Base-by-base conservation (phyloP, 345 rosid species). In the Abelmoschus esculentus region DNA sequence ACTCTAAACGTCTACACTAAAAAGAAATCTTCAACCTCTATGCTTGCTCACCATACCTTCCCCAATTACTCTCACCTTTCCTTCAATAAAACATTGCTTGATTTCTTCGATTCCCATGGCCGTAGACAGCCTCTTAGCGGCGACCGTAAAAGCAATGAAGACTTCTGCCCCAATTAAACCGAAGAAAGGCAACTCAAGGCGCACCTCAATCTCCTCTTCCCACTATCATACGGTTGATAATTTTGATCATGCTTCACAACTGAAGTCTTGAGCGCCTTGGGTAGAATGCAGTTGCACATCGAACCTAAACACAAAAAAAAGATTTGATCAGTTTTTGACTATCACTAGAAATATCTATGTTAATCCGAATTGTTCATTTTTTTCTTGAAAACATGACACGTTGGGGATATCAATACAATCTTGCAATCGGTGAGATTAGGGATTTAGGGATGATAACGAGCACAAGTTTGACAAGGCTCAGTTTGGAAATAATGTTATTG, bases 221-320 rank as follows among this genome's bases (percentile, higher is more conserved):
- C 99, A 47, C 86, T 85, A 31, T 91, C 95, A 3, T 67, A 72
- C 1, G 73, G 86, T 76, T 88, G 83, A 42, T 72, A 83, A 67
- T 83, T 76, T 1, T 92, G 86, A 34, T 91, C 91, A 13, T 85
- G 89, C 18, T 67, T 64, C 40, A 86, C 90, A 2, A 86, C 83
- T 15, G 93, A 79, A 2, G 83, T 79, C 86, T 86, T 88, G 11
- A 95, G 89, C 52, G 93, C 70, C 75, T 95, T 90, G 0, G 99
- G 93, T 55, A 95, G 96, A 42, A 95, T 73, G 80, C 96, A 95
- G 77, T 87, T 95, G 83, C 99, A 95, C 46, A 86, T 70, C 32
- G 96, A 90, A 82, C 99, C 99, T 95, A 32, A 36, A 36, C 42
- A 70, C 44, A 56, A 69, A 19, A 10, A 31, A 42, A 67, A 9